Conservation (phyloP, 202 grass and related monocot species). For the Schoenoplectus tabernaemontani region DNA sequence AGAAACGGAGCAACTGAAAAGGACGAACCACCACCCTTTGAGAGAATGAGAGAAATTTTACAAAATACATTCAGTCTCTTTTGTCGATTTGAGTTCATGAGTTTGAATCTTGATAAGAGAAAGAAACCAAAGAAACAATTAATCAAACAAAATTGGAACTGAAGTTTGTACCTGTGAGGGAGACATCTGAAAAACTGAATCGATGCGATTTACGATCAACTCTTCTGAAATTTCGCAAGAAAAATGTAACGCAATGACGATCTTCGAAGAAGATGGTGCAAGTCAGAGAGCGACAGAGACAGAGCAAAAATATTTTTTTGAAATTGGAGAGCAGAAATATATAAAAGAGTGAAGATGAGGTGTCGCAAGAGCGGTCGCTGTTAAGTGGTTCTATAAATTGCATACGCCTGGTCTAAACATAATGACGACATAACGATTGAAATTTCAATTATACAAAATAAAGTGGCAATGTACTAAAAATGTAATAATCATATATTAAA, state of each 20-base stretch:
- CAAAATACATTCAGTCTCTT: background rate
- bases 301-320: background rate
- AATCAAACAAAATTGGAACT: conserved; percentile 7
- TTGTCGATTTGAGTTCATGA: background rate
- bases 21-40: conserved; percentile 5
- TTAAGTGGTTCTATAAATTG: background rate
- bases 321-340: background rate
- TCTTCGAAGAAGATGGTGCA: conserved; percentile 7
- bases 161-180: conserved; percentile 9
- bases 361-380: no score
- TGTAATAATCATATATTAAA: background rate
- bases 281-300: conserved; percentile 6
- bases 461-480: background rate
- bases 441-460: background rate
- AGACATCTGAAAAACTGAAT: conserved; percentile 9
- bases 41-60: background rate
- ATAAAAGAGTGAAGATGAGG: background rate
- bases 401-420: background rate
- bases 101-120: background rate
- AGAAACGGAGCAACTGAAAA: background rate
- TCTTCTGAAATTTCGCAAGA: background rate
- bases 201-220: background rate
- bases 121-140: background rate
- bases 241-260: background rate
- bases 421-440: background rate